Base-by-base conservation (phyloP, 495 filamentous ascomycete genomes). In the Lentithecium fluviatile region DNA sequence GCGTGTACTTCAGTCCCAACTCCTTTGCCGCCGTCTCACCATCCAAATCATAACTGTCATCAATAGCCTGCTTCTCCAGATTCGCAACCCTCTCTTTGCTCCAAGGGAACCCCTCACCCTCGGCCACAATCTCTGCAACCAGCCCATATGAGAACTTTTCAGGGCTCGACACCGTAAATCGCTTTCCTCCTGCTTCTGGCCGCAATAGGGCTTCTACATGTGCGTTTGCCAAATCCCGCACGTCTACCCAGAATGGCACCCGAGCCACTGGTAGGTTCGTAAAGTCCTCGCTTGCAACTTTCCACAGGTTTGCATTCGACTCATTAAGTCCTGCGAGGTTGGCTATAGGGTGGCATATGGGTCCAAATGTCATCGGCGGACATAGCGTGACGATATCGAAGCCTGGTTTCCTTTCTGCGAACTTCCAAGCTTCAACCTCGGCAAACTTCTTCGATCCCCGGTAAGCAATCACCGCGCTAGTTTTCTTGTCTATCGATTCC, bases 331-430 rank as follows among this genome's bases (percentile, higher is more conserved):
- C 38, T 0, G 58, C 60, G 15, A 75, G 52, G 15, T 46, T 56
- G 0, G 58, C 15, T 0, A 77, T 70, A 6, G 74, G 70, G 58
- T 80, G 75, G 2, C 71, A 70, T 8, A 77, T 66, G 0, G 78
- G 78, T 1, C 79, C 79, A 52, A 78, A 80, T 0, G 72, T 72
- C 77, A 79, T 78, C 7, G 78, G 75, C 24, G 77, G 72, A 55
- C 69, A 71, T 0, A 74, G 48, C 19, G 68, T 64, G 19, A 65
- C 68, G 5, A 74, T 17, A 38, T 71, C 66, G 38, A 71, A 73
- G 12, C 29, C 17, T 6, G 63, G 52, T 8, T 38, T 12, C 25
- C 64, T 49, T 11, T 66, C 54, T 5, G 70, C 53, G 48, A 71
- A 79, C 0, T 78, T 70, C 79, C 78, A 81, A 1, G 77, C 78